Evolutionary conservation across 768 basidiomycete genomes (phyloP).

Genomic region (Hydnum rufescens): DNA sequence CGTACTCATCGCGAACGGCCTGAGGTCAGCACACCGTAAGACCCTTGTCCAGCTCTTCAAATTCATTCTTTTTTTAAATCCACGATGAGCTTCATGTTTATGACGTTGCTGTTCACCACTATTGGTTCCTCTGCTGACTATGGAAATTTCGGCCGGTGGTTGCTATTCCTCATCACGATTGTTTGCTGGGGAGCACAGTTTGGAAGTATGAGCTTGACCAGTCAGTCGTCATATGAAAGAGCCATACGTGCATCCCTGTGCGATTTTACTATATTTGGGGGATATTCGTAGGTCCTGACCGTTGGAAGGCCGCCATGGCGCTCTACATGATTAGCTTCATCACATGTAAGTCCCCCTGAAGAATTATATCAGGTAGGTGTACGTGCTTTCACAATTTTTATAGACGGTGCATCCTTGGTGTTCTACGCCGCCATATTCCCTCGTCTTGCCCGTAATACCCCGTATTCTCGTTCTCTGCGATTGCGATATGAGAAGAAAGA

Average conservation of each 20-base stretch:
- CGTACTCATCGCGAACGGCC: slow-evolving; percentile 56
- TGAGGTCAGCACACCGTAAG: slow-evolving; percentile 42
- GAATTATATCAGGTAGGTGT: neutral
- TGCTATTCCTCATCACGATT: slow-evolving; percentile 47
- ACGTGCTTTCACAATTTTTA: neutral
- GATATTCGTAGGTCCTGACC: slow-evolving; percentile 34
- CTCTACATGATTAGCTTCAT: slow-evolving; percentile 66
- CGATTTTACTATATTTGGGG: neutral
- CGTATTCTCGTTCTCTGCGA: slow-evolving; percentile 33
- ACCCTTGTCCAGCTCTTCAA: slow-evolving; percentile 1
- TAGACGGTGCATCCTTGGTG: slow-evolving; percentile 52
- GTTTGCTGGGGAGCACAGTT: slow-evolving; percentile 72
- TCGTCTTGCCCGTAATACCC: slow-evolving; percentile 59
- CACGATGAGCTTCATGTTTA: slow-evolving; percentile 31
- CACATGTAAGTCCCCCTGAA: slow-evolving; percentile 22
- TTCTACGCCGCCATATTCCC: slow-evolving; percentile 69
- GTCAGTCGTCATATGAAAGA: slow-evolving; percentile 22
- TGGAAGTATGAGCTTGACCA: slow-evolving; percentile 50
- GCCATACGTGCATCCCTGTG: too few species aligned
- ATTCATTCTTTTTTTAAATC: neutral
- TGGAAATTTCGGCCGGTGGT: slow-evolving; percentile 57
- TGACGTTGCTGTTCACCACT: slow-evolving; percentile 68
- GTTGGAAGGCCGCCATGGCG: slow-evolving; percentile 61
- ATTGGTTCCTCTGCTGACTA: slow-evolving; percentile 55
- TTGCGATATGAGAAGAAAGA: slow-evolving; percentile 40